Evolutionary conservation across 2,329 filamentous ascomycete genomes (phyloP).

Genomic region (Trichothecium sympodiale): DNA sequence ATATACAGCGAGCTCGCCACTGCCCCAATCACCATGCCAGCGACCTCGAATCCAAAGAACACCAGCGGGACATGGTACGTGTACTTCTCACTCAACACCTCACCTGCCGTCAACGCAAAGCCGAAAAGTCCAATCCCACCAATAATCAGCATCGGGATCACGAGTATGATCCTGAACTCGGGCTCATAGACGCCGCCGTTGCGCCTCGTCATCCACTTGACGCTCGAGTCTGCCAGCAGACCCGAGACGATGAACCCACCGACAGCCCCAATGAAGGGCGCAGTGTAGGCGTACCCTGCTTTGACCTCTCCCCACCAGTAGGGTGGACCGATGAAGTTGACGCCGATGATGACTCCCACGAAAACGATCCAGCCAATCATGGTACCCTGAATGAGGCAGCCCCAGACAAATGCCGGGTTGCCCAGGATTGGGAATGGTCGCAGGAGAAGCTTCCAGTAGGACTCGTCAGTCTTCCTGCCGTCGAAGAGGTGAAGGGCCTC

Average conservation of each 20-base stretch:
- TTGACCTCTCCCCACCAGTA: constrained; percentile 72
- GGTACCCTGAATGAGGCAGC: constrained; percentile 68
- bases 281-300: constrained; percentile 79
- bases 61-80: constrained; percentile 65
- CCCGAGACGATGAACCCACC: constrained; percentile 69
- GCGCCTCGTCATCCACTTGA: constrained; percentile 55
- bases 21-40: constrained; percentile 85
- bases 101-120: constrained; percentile 62
- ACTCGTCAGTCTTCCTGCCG: constrained; percentile 70
- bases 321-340: constrained; percentile 70
- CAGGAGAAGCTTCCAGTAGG: constrained; percentile 52
- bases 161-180: constrained; percentile 76
- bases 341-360: constrained; percentile 73
- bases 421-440: constrained; percentile 73
- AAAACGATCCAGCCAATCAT: constrained; percentile 95
- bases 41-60: constrained; percentile 76
- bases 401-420: constrained; percentile 80
- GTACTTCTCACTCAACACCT: constrained; percentile 44
- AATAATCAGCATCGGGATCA: constrained; percentile 70
- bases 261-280: constrained; percentile 74
- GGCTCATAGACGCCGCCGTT: constrained; percentile 84
- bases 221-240: constrained; percentile 60
- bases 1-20: constrained; percentile 81
- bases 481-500: constrained; percentile 61
- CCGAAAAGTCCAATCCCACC: constrained; percentile 73